phyloP scores from a whole-genome alignment of 768 basidiomycete species.

The Auricularia sp. region DNA sequence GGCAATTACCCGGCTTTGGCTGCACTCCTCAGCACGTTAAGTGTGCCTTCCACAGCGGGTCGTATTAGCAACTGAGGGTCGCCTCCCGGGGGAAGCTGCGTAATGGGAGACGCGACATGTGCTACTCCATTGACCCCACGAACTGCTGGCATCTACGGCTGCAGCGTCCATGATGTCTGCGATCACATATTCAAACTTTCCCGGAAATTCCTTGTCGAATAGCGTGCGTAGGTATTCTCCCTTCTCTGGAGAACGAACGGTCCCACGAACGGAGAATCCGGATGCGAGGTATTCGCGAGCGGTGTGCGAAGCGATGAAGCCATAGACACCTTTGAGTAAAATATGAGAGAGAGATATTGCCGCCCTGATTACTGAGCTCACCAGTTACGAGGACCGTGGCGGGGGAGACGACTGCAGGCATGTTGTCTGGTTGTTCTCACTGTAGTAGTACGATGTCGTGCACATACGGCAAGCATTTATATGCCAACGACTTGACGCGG shows the following conservation, averaged over 20 bases:
- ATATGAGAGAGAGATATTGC: too few relatives aligned
- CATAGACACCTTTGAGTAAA: conserved; percentile 4
- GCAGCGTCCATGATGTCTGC: conserved; percentile 22
- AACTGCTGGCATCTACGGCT: conserved; percentile 8
- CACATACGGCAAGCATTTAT: too few relatives aligned
- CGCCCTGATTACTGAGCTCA: too few relatives aligned
- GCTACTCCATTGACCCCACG: neutral
- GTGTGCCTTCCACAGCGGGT: conserved; percentile 27
- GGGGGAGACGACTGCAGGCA: too few relatives aligned
- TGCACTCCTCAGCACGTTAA: conserved; percentile 19
- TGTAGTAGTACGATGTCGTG: too few relatives aligned
- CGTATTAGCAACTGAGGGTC: conserved; percentile 18
- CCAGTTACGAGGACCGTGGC: too few relatives aligned
- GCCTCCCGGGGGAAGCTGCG: neutral
- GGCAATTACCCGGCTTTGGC: conserved; percentile 7
- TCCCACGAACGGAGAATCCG: conserved; percentile 26
- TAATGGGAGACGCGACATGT: neutral
- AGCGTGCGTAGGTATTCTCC: conserved; percentile 21
- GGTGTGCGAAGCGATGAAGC: conserved; percentile 14
- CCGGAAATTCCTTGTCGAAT: conserved; percentile 9
- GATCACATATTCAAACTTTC: conserved; percentile 23
- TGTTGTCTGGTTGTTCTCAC: too few relatives aligned
- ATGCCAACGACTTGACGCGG: too few relatives aligned
- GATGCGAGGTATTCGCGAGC: conserved; percentile 11
- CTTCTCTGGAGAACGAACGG: conserved; percentile 23